phyloP scores from a whole-genome alignment of 2,329 filamentous ascomycete species.

The Rhynchosporium agropyri region DNA sequence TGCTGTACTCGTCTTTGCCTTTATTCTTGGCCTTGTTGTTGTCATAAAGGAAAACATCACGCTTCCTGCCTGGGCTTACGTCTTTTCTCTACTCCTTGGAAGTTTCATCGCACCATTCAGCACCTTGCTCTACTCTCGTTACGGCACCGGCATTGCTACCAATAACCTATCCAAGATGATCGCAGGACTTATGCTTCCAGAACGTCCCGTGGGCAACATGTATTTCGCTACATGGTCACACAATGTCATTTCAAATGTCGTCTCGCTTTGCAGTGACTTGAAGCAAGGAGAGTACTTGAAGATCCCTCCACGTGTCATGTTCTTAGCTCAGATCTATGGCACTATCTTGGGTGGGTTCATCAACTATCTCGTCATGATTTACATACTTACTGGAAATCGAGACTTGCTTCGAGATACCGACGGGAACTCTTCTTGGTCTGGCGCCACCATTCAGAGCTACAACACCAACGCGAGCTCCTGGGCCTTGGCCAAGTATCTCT shows the following conservation, averaged over 20 bases:
- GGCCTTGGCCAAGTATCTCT: constrained; percentile 57
- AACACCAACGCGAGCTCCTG: constrained; percentile 49
- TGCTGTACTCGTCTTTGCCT: constrained; percentile 42
- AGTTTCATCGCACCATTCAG: constrained; percentile 53
- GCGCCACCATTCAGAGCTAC: constrained; percentile 51
- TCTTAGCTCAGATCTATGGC: constrained; percentile 49
- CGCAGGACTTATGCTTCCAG: constrained; percentile 51
- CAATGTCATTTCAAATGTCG: constrained; percentile 54
- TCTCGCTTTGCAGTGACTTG: constrained; percentile 55
- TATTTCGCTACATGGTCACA: constrained; percentile 60
- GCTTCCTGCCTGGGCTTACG: constrained; percentile 49
- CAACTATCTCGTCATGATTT: constrained; percentile 52
- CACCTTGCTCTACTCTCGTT: constrained; percentile 54
- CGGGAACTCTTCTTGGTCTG: constrained; percentile 52
- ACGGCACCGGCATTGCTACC: constrained; percentile 59
- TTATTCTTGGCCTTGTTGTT: constrained; percentile 45
- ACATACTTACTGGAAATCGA: constrained; percentile 49
- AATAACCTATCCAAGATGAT: constrained; percentile 59
- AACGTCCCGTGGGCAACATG: constrained; percentile 47
- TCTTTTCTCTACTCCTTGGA: constrained; percentile 45
- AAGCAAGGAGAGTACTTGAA: constrained; percentile 64
- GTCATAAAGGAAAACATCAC: constrained; percentile 45
- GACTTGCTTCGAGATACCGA: constrained; percentile 47
- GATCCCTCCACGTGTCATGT: constrained; percentile 49
- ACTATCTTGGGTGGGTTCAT: constrained; percentile 49